Conservation (phyloP, 306 rosid genomes). For the Glycyrrhiza uralensis region DNA sequence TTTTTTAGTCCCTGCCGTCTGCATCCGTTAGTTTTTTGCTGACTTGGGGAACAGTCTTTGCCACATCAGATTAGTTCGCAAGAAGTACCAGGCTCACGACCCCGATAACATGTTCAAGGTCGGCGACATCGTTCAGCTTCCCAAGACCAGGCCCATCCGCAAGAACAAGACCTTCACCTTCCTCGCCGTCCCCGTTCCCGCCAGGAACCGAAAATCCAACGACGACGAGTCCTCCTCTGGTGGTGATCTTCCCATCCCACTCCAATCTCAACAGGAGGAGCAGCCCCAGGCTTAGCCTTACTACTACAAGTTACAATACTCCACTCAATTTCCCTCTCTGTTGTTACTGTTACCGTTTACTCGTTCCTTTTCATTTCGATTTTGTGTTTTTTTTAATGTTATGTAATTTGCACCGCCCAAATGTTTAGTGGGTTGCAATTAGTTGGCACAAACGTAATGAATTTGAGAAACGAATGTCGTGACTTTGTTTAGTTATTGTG, state of each 20-base stretch:
- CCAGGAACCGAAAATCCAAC: conserved; percentile 24
- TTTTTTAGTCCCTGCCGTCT: too few species aligned
- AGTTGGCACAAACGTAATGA: neutral
- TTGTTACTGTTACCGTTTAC: neutral
- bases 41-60: too few species aligned
- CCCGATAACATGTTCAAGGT: conserved; percentile 75
- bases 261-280: conserved; percentile 57
- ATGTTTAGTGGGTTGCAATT: neutral
- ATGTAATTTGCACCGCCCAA: conserved; percentile 6
- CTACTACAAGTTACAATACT: too few species aligned
- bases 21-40: too few species aligned
- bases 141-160: conserved; percentile 73
- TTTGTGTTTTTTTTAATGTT: conserved; percentile 17
- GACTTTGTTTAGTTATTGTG: neutral
- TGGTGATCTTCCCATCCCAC: conserved; percentile 56
- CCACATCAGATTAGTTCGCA: too few species aligned
- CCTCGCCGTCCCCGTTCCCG: conserved; percentile 57
- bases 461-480: conserved; percentile 8
- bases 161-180: conserved; percentile 90
- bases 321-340: neutral
- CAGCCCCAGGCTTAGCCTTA: neutral
- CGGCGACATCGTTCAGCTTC: conserved; percentile 81
- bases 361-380: neutral
- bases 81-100: conserved; percentile 98
- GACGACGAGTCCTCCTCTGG: conserved; percentile 5